Evolutionary conservation across 129 eudicot species (phyloP), one percentile per base, ranked within the genome.

Genomic region (Helichrysum umbraculigerum): DNA sequence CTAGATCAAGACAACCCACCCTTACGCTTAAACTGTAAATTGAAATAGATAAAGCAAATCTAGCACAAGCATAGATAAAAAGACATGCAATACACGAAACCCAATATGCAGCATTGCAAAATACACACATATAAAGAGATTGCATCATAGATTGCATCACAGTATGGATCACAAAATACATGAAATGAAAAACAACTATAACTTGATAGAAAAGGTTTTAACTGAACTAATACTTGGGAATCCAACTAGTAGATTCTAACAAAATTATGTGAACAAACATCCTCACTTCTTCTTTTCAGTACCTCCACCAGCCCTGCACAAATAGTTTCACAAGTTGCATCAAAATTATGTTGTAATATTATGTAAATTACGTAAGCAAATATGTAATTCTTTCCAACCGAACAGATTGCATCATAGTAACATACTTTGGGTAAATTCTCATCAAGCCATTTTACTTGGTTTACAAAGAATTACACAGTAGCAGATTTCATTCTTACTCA

Each of bases 261-360:
- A 79, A 79, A 65, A 79, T 17, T 37, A 41, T 16, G 71, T 29
- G 22, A 66, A 7, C 63, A 74, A 63, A 62, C 28, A 4, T 58
- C 78, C 73, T 88, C 86, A 88, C 88, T 88, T 88, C 42, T 88
- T 88, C 92, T 88, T 88, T 69, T 85, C 93, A 5, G 83, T 85
- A 75, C 88, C 93, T 64, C 88, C 87, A 67, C 87, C 93, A 73
- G 90, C 71, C 86, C 92, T 88, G 86, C 82, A 0, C 32, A 82
- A 52, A 62, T 21, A 8, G 19, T 54, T 72, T 56, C 64, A 69
- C n/a, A 80, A 74, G 16, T 10, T 47, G 28, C 28, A 25, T 25
- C 28, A 25, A 0, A 25, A 25, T 25, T 25, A 25, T 0, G 28
- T 25, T 25, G 28, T 25, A 25, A 25, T 1, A 25, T 25, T 25